Conservation (phyloP, 306 rosid genomes). For the Mimosa pudica region DNA sequence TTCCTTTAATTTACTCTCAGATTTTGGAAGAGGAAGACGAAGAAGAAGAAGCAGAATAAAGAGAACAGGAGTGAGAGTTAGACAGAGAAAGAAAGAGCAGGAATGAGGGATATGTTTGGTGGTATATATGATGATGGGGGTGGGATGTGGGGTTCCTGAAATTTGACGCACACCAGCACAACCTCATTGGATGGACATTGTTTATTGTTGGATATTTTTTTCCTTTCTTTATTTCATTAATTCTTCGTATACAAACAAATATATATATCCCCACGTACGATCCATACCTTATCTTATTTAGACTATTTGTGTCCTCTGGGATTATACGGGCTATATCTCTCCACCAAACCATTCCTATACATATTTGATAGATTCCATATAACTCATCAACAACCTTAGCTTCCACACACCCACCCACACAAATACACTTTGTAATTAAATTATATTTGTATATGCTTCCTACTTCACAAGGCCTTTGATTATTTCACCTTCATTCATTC, state of each 20-base stretch:
- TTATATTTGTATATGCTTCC: neutral
- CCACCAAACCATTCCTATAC: neutral
- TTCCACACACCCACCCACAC: neutral
- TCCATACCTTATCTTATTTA: constrained; percentile 32
- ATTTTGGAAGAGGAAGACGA: neutral
- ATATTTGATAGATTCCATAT: no score
- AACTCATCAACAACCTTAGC: no score
- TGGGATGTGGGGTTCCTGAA: constrained; percentile 43
- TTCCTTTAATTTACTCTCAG: neutral
- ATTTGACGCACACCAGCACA: constrained; percentile 60
- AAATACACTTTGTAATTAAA: neutral
- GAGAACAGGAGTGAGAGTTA: neutral
- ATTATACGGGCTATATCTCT: constrained; percentile 24
- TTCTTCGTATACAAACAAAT: constrained; percentile 18
- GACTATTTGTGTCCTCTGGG: constrained; percentile 32
- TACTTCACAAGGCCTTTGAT: neutral
- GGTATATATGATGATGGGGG: constrained; percentile 56
- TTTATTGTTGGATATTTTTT: constrained; percentile 47
- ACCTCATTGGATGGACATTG: constrained; percentile 55
- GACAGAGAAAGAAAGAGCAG: constrained; percentile 19
- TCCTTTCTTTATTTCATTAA: neutral
- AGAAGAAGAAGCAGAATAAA: neutral
- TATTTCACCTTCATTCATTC: neutral
- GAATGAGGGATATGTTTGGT: constrained; percentile 42
- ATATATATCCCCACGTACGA: constrained; percentile 15